These are phyloP conservation scores for Pestalotiopsis sp. DNA, from an alignment of 2,329 filamentous ascomycete genomes.

Conservation along the genomic window DNA sequence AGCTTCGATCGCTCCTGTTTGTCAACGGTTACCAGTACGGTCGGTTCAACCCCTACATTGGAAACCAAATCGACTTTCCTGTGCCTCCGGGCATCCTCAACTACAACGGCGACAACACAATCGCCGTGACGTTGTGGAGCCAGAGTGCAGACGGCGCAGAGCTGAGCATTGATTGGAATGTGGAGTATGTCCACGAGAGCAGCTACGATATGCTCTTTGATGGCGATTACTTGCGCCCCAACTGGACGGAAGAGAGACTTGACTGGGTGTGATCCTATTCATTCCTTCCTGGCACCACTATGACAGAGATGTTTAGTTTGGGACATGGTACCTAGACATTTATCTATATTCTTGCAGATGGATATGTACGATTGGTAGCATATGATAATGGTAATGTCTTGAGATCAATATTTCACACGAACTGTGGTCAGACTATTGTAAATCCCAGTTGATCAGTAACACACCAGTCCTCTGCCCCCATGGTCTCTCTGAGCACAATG, in stretches of 20 bases:
- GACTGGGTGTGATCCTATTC: constrained; percentile 31
- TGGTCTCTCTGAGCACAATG: too few species aligned
- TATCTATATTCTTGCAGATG: too few species aligned
- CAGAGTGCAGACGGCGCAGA: constrained; percentile 52
- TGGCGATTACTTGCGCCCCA: constrained; percentile 47
- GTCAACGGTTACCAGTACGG: constrained; percentile 68
- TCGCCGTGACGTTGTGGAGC: constrained; percentile 60
- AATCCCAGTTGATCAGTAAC: too few species aligned
- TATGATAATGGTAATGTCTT: too few species aligned
- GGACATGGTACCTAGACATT: too few species aligned
- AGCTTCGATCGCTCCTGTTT: constrained; percentile 53
- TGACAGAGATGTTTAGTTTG: neutral
- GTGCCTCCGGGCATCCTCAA: constrained; percentile 60
- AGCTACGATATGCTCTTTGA: constrained; percentile 53
- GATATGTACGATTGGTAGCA: too few species aligned
- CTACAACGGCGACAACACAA: constrained; percentile 57
- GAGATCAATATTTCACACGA: too few species aligned
- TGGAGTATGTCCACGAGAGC: constrained; percentile 54
- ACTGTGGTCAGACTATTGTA: too few species aligned
- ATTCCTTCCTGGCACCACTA: neutral
- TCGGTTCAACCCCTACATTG: constrained; percentile 59
- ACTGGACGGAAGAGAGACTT: constrained; percentile 43
- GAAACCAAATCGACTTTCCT: constrained; percentile 60
- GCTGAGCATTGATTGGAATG: constrained; percentile 48
- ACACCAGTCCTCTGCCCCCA: too few species aligned